Percentiles rank a stretch among this genome's conserved stretches.
These are phyloP conservation scores for Sistotremastrum suecicum DNA, from an alignment of 768 basidiomycete genomes.

Conservation along the genomic window DNA sequence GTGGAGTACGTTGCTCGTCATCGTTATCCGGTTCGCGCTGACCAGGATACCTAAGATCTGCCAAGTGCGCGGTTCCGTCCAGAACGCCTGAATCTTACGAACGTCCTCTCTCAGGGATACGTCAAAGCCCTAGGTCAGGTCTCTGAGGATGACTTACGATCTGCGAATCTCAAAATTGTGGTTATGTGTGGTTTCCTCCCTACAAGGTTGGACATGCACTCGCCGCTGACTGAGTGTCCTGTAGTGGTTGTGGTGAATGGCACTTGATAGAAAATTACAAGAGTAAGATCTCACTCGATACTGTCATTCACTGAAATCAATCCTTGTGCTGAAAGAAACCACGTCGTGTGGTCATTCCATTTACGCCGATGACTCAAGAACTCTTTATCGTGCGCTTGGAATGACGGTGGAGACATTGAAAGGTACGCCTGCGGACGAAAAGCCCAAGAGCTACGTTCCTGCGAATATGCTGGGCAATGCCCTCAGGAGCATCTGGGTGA, in stretches of 20 bases:
- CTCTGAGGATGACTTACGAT: conserved; percentile 24
- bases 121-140: conserved; percentile 31
- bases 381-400: conserved; percentile 44
- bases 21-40: neutral
- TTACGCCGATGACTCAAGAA: conserved; percentile 51
- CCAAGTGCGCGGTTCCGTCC: conserved; percentile 19
- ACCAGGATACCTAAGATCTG: conserved; percentile 19
- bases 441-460: conserved; percentile 33
- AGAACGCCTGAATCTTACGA: neutral
- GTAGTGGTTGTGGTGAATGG: conserved; percentile 43
- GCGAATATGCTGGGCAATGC: conserved; percentile 17
- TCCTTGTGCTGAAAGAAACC: conserved; percentile 20
- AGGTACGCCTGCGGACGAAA: conserved; percentile 28
- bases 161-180: conserved; percentile 27
- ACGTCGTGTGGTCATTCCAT: conserved; percentile 34
- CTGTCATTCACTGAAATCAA: neutral
- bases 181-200: conserved; percentile 18
- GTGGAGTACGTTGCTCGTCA: conserved; percentile 31
- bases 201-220: too few relatives aligned
- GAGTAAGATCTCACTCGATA: conserved; percentile 16
- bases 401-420: conserved; percentile 37
- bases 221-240: too few relatives aligned
- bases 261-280: conserved; percentile 33
- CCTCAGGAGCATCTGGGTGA: conserved; percentile 32
- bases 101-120: conserved; percentile 25